A percentile compares a stretch with the other conserved stretches of the same genome.
phyloP scores from a whole-genome alignment of 192 early-diverging fungal genomes.

The Lobulomyces angularis region DNA sequence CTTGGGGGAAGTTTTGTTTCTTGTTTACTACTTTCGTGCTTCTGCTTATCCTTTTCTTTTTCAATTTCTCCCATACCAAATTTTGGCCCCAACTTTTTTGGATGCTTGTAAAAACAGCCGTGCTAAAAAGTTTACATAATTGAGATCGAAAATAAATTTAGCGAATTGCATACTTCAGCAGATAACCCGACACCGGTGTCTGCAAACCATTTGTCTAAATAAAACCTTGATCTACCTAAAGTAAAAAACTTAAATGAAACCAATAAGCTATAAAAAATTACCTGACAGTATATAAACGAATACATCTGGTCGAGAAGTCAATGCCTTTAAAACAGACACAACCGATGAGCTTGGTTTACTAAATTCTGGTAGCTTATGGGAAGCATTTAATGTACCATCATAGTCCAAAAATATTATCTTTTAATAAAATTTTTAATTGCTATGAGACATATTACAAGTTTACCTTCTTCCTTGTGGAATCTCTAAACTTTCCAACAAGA shows the following conservation, averaged over 20 bases:
- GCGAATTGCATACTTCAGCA: too few species aligned
- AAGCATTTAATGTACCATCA: conserved; percentile 86
- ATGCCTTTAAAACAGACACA: conserved; percentile 52
- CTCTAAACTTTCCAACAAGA: conserved; percentile 38
- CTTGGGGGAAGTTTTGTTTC: too few species aligned
- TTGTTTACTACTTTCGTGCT: too few species aligned
- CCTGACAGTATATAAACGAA: conserved; percentile 93
- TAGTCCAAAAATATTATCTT: conserved; percentile 87
- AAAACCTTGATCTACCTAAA: conserved; percentile 73
- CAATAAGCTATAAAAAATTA: too few species aligned
- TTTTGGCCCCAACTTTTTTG: conserved; percentile 43
- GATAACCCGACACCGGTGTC: conserved; percentile 78
- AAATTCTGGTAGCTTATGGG: conserved; percentile 83
- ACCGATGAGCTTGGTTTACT: conserved; percentile 69
- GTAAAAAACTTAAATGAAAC: too few species aligned
- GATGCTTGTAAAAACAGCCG: conserved; percentile 95
- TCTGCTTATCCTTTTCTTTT: too few species aligned
- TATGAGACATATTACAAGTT: too few species aligned
- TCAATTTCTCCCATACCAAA: conserved; percentile 27
- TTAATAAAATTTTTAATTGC: neutral
- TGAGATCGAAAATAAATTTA: too few species aligned
- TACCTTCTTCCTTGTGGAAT: conserved; percentile 51
- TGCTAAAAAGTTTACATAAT: too few species aligned
- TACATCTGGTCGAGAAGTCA: conserved; percentile 66
- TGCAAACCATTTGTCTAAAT: conserved; percentile 87